These are phyloP conservation scores for Evernia prunastri DNA, from an alignment of 495 filamentous ascomycete species.

Conservation along the genomic window DNA sequence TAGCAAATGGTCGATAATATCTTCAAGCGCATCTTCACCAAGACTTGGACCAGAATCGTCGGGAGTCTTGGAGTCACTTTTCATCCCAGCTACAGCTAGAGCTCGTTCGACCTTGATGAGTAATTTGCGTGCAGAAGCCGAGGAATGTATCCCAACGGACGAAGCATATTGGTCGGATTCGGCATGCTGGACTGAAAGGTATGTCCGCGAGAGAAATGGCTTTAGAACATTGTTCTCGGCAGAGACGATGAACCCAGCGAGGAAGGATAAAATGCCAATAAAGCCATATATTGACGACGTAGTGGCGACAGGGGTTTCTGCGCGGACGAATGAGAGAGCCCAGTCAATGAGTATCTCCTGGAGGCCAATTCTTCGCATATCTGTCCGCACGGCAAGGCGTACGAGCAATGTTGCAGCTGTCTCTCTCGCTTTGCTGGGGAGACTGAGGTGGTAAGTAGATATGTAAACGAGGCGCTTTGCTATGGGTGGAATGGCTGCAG, in stretches of 20 bases:
- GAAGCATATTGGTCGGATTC: constrained; percentile 35
- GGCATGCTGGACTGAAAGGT: constrained; percentile 45
- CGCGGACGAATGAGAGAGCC: constrained; percentile 54
- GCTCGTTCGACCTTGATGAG: constrained; percentile 77
- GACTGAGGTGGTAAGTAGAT: constrained; percentile 62
- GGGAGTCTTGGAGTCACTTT: constrained; percentile 38
- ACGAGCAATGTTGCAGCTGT: constrained; percentile 77
- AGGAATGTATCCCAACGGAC: constrained; percentile 43
- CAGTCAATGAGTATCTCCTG: constrained; percentile 58
- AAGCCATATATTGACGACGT: constrained; percentile 48
- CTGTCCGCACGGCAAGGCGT: constrained; percentile 68
- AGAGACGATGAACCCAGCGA: constrained; percentile 62
- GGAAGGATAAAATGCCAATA: constrained; percentile 70
- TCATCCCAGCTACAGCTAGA: constrained; percentile 42
- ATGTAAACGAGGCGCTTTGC: constrained; percentile 62
- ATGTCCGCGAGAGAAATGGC: constrained; percentile 44
- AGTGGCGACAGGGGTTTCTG: constrained; percentile 32
- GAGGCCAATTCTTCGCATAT: constrained; percentile 77
- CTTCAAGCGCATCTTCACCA: constrained; percentile 56
- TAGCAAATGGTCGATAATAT: constrained; percentile 66
- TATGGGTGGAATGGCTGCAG: constrained; percentile 56
- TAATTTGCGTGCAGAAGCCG: constrained; percentile 69
- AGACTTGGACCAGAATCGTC: constrained; percentile 27
- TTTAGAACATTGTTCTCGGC: constrained; percentile 49
- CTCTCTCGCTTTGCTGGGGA: constrained; percentile 78